Conservation (phyloP, 225 moss, liverwort and hornwort genomes). For the Neckera pumila region DNA sequence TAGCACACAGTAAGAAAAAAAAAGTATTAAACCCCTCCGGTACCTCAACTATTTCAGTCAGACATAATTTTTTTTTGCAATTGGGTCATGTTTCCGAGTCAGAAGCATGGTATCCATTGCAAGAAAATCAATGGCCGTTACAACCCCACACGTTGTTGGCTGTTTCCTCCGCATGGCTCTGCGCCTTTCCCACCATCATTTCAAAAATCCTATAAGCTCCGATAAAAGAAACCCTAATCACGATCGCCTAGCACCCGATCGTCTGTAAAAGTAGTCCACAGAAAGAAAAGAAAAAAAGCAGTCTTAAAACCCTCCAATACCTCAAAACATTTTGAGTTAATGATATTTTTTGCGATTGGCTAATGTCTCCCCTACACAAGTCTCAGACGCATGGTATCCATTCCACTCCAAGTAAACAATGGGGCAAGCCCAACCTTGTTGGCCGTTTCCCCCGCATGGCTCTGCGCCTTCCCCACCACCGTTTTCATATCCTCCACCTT, state of each 20-base stretch:
- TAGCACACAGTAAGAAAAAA: neutral
- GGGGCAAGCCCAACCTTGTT: slow-evolving; percentile 24
- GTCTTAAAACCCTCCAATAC: neutral
- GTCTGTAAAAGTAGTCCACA: neutral
- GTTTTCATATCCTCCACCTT: slow-evolving; percentile 51
- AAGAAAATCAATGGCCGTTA: neutral
- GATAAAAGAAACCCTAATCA: neutral
- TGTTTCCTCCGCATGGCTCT: slow-evolving; percentile 26
- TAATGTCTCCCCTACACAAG: neutral
- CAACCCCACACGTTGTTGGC: slow-evolving; percentile 21
- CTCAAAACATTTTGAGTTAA: neutral
- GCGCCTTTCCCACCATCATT: slow-evolving; percentile 16
- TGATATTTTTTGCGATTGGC: neutral
- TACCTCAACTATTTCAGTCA: neutral
- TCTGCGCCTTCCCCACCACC: slow-evolving; percentile 33
- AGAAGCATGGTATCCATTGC: neutral
- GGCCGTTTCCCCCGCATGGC: slow-evolving; percentile 30
- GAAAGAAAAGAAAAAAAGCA: neutral
- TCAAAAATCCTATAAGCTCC: neutral
- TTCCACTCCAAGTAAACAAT: neutral
- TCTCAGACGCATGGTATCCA: neutral
- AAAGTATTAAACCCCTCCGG: neutral
- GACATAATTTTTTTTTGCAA: neutral
- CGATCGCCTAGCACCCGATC: neutral
- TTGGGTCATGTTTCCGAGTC: neutral